Conservation (phyloP, 2,329 filamentous ascomycete genomes). For the Aspergillus sp. region DNA sequence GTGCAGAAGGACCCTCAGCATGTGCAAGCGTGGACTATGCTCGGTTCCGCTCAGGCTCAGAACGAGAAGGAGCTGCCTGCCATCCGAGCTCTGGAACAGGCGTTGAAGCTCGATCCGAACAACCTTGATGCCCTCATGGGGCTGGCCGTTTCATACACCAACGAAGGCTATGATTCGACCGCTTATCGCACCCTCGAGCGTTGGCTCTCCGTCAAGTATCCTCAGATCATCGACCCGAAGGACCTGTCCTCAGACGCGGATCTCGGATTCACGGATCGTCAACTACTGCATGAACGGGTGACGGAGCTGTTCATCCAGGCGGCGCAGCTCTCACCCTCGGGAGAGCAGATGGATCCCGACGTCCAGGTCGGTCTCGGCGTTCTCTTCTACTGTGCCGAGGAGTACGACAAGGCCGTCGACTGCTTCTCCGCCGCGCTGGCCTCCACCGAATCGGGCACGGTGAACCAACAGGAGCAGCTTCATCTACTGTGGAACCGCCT, state of each 20-base stretch:
- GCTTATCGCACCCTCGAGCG: conserved; percentile 95
- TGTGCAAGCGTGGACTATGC: conserved; percentile 87
- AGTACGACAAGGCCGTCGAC: conserved; percentile 97
- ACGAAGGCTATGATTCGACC: conserved; percentile 96
- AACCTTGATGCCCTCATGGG: conserved; percentile 93
- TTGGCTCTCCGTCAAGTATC: conserved; percentile 96
- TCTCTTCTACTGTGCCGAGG: conserved; percentile 94
- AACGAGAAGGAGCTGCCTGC: conserved; percentile 98
- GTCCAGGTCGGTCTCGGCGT: conserved; percentile 97
- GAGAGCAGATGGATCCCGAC: conserved; percentile 96
- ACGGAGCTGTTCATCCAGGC: conserved; percentile 89
- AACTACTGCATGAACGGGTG: conserved; percentile 84
- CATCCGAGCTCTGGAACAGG: conserved; percentile 89
- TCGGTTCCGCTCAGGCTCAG: conserved; percentile 90
- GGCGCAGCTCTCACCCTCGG: conserved; percentile 85
- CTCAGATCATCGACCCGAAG: conserved; percentile 70
- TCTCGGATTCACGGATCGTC: conserved; percentile 90
- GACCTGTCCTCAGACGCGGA: conserved; percentile 75
- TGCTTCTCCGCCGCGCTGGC: conserved; percentile 93
- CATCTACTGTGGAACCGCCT: conserved; percentile 97
- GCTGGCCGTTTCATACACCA: conserved; percentile 93
- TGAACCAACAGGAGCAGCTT: conserved; percentile 80
- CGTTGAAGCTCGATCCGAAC: conserved; percentile 79
- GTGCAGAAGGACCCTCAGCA: conserved; percentile 86
- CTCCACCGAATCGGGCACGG: conserved; percentile 76